phyloP scores from a whole-genome alignment of 2,329 filamentous ascomycete genomes.

The Alternaria solani region DNA sequence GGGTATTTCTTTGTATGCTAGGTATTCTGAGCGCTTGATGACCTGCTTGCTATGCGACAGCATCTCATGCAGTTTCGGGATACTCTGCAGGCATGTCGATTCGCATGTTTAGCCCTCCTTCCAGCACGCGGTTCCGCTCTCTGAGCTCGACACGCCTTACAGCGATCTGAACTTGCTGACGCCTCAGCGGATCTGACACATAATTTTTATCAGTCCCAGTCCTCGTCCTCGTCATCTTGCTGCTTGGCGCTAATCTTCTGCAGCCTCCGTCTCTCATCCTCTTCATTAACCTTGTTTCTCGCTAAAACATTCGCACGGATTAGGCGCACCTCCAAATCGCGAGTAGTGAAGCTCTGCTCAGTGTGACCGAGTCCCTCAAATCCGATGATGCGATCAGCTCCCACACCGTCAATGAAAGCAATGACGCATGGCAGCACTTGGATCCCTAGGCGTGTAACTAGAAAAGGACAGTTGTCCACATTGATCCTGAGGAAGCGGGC shows the following conservation, averaged over 20 bases:
- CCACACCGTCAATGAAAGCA: constrained; percentile 63
- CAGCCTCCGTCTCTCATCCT: constrained; percentile 47
- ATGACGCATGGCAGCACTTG: constrained; percentile 67
- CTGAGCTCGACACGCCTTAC: background rate
- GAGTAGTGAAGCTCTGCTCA: constrained; percentile 62
- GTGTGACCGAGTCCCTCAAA: constrained; percentile 66
- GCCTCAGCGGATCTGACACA: background rate
- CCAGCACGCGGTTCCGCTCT: background rate
- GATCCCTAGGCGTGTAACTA: constrained; percentile 65
- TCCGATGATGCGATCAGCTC: constrained; percentile 65
- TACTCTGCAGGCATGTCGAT: background rate
- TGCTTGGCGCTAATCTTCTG: constrained; percentile 42
- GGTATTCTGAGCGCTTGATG: background rate
- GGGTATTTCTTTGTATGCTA: background rate
- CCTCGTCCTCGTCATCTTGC: constrained; percentile 57
- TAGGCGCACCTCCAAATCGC: constrained; percentile 62
- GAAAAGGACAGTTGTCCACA: constrained; percentile 67
- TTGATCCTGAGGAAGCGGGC: constrained; percentile 66
- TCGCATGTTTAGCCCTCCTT: background rate
- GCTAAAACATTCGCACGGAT: constrained; percentile 61
- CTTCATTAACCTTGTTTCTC: constrained; percentile 60
- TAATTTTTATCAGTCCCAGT: constrained; percentile 56
- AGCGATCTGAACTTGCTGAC: background rate
- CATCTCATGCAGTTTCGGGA: background rate
- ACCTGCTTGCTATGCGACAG: background rate